Evolutionary conservation across 306 rosid genomes (phyloP), one percentile per base, ranked within the genome.

Genomic region (Quercus engelmannii): DNA sequence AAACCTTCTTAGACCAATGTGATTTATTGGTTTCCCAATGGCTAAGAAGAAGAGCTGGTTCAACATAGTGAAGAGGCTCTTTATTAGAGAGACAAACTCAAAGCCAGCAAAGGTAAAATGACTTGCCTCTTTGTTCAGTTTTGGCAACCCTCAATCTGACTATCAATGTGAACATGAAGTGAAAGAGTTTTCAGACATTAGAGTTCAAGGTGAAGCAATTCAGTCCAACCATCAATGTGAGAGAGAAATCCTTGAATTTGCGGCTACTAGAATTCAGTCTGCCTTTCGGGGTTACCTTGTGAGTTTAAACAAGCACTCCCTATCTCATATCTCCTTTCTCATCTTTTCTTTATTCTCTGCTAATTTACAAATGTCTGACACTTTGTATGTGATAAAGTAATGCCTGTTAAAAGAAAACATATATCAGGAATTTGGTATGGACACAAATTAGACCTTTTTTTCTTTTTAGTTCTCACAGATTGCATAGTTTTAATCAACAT

Each of bases 281-380:
- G 86, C 96, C 28, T 95, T 91, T 61, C 67, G 98, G 74, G 96
- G 97, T 74, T 90, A 87, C 86, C 97, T 95, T 5, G 99, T 95
- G 84, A 92, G 25, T 23, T 23, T 23, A 23, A 23, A 23, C 25
- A 23, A 23, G 25, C 25, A 23, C 25, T 23, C 25, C 1, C 25
- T 23, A 23, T 23, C 25, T 23, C 25, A 23, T 23, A 23, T 23
- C 25, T 23, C 25, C 25, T 23, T 23, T 23, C 25, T 23, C 25
- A 23, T 1, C 25, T 23, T 23, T 23, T 23, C 1, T 23, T 23
- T 23, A 23, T 23, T 23, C 25, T 23, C 25, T 23, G 25, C 25
- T 23, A 38, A 31, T 10, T 64, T 9, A 5, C 9, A 26, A 26
- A 2, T 58, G 30, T 26, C 28, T 26, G 28, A 26, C 28, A 26